Conservation (phyloP, 169 alveolate genomes). For the Eimeria zaria region DNA sequence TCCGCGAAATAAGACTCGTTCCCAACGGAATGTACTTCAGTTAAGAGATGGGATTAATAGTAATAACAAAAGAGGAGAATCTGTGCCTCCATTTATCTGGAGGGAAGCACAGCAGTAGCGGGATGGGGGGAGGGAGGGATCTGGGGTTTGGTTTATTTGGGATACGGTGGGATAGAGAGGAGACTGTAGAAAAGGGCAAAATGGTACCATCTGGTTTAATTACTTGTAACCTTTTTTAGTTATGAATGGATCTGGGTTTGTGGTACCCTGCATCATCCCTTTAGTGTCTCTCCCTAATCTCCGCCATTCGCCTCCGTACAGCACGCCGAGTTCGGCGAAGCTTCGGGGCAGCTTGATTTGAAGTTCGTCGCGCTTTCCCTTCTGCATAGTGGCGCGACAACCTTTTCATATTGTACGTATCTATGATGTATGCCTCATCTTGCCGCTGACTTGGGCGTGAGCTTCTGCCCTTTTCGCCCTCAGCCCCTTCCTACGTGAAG, state of each 20-base stretch:
- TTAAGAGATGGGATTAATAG: not conserved
- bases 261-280: not conserved
- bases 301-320: not conserved
- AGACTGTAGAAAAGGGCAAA: not conserved
- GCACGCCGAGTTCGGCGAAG: not conserved
- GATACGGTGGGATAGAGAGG: not conserved
- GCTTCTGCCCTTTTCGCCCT: not conserved
- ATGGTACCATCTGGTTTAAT: not conserved
- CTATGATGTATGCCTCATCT: not conserved
- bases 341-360: not conserved
- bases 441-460: not conserved
- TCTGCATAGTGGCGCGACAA: not conserved
- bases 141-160: not conserved
- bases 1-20: not conserved
- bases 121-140: too few species aligned
- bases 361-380: not conserved
- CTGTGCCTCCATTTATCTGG: not conserved
- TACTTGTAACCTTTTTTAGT: not conserved
- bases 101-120: not conserved
- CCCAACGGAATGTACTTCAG: not conserved
- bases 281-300: not conserved
- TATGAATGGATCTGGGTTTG: not conserved
- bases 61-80: not conserved
- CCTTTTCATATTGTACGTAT: not conserved
- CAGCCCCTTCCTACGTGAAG: not conserved